Evolutionary conservation across 2,329 filamentous ascomycete genomes (phyloP), one percentile per base, ranked within the genome.

Genomic region (Aspergillus latus): DNA sequence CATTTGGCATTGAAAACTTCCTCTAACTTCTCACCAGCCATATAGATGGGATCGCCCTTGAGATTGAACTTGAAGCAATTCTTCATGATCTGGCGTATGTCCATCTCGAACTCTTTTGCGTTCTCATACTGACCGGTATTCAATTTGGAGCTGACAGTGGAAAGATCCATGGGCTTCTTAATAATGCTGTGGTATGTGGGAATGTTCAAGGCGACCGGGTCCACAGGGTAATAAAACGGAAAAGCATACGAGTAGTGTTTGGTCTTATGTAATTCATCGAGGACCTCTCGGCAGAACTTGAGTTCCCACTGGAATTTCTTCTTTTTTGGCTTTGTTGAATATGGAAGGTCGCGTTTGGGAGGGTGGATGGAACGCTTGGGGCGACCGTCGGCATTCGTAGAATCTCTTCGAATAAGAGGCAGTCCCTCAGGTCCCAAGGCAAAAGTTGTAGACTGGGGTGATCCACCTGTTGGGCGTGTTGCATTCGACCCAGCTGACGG

Each of bases 1-100:
- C 93, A 92, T 67, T 92, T 82, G 4, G 74, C 72, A 58, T 90
- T 86, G 74, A 96, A 97, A 1, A 93, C 69, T 4, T 84, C 82
- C 70, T 96, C 86, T 2, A 96, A 78, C 57, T 86, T 78, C 64
- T 88, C 85, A 10, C 90, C 93, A 62, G 88, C 80, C 30, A 80
- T 72, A 56, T 90, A 87, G 13, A 95, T 89, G 0, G 86, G 81
- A 60, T 95, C 91, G 7, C 85, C 87, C 0, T 82, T 78, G n/a
- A 86, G 84, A 65, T 99, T 99, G 82, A 97, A 99, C 61, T 88
- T 88, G 78, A 86, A 91, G 73, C 93, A 97, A 72, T 99, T 99
- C 64, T 84, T 82, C 67, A 97, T 88, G 63, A 97, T 92, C 55
- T 92, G 83, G 48, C 86, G 83, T 53, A 96, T 84, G 67, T 96